Base-by-base conservation (phyloP, 306 rosid genomes). In the Lagenaria siceraria region DNA sequence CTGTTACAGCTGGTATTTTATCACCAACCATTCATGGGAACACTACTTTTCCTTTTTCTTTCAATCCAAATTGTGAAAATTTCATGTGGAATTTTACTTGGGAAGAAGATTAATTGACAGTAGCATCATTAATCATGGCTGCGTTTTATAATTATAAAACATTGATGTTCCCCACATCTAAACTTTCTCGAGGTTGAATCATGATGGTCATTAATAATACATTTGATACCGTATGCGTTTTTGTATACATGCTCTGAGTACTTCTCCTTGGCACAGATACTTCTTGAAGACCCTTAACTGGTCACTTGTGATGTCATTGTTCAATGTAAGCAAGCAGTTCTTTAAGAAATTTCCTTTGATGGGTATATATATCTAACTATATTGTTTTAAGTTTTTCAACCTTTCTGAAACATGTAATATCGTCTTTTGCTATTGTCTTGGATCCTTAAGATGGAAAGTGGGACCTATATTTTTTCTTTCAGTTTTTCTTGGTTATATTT, bases 291-390 rank as follows among this genome's bases (percentile, higher is more conserved):
- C 97, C 42, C 49, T 90, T 75, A 76, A 88, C 79, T 95, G 93
- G 97, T 88, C 96, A 71, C 86, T 92, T 35, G 79, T 90, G 89
- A 92, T 95, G 98, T 95, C 98, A 60, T 77, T 84, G 83, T 89
- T 90, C 84, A 87, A 90, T 0, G 97, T 92, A 82, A 90, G 90
- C 81, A 78, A 46, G 77, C 38, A 53, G 49, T 48, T 48, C 35
- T 38, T 71, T 71, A 14, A 14, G 25, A 49, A 29, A 49, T 49
- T 64, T 74, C 51, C 18, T 38, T 65, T 36, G 48, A 65, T 18
- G 49, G 27, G 7, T 65, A 65, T 36, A 65, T 36, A 3, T n/a
- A 35, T 36, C 48, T 19, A 18, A 35, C 51, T 65, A 4, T 70
- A 25, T 70, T 70, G 75, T 70, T 25, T 70, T 35, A 70, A 70